A percentile compares a stretch with the other conserved stretches of the same genome.
Evolutionary conservation across 2,329 filamentous ascomycete genomes (phyloP).

Genomic region (Gremmenia infestans): DNA sequence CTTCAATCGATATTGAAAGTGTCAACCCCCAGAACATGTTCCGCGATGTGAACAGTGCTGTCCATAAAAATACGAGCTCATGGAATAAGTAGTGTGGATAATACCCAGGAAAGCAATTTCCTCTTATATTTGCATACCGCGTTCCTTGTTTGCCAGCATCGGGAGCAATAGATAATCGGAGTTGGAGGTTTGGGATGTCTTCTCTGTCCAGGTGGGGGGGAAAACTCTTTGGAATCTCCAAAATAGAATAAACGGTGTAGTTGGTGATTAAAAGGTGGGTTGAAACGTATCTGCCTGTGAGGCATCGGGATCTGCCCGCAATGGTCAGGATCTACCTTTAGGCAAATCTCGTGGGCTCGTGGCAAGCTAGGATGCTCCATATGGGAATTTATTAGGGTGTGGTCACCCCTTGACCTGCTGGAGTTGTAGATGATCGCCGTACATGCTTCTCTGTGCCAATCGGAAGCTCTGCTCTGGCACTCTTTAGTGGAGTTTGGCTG

Average conservation of each 20-base stretch:
- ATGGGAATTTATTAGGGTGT: neutral
- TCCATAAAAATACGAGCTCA: too few species aligned
- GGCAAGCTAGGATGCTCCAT: conserved; percentile 10
- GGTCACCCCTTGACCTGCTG: neutral
- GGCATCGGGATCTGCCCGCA: conserved; percentile 2
- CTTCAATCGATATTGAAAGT: too few species aligned
- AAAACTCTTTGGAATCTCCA: neutral
- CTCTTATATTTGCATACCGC: too few species aligned
- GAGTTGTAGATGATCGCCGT: neutral
- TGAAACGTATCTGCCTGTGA: neutral
- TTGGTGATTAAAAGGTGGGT: neutral
- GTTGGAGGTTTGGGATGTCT: too few species aligned
- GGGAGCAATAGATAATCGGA: too few species aligned
- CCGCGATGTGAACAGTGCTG: too few species aligned
- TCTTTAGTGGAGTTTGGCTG: neutral
- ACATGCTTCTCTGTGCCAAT: neutral
- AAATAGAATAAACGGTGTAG: neutral
- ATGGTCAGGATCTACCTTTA: conserved; percentile 3
- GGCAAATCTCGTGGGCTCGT: conserved; percentile 8
- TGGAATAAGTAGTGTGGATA: too few species aligned
- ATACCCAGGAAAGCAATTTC: too few species aligned
- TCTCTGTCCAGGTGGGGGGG: too few species aligned
- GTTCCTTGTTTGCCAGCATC: too few species aligned
- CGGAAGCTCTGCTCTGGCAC: neutral
- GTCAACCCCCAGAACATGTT: too few species aligned